These are phyloP conservation scores for Haberlea rhodopensis DNA, from an alignment of 257 asterid genomes.

Conservation along the genomic window DNA sequence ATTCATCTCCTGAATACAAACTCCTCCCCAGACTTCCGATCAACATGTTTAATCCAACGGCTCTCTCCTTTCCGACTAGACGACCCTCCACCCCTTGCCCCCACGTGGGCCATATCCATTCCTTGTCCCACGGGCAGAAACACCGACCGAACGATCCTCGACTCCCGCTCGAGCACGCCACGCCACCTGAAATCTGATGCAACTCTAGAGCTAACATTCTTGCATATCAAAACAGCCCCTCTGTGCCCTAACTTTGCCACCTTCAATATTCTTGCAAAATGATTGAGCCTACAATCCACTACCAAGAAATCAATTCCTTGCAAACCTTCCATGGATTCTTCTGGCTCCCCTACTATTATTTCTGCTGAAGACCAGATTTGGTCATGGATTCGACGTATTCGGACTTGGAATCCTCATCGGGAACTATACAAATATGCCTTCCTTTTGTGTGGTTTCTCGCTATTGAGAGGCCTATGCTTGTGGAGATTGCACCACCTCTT, in stretches of 20 bases:
- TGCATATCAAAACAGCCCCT: constrained; percentile 81
- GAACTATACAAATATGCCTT: constrained; percentile 66
- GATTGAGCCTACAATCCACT: constrained; percentile 51
- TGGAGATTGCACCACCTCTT: constrained; percentile 54
- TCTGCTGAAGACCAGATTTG: constrained; percentile 44
- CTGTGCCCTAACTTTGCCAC: constrained; percentile 64
- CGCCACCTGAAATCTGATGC: constrained; percentile 64
- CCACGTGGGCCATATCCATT: constrained; percentile 68
- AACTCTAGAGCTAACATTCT: constrained; percentile 54
- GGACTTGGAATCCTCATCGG: constrained; percentile 45
- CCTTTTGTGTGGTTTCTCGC: constrained; percentile 69
- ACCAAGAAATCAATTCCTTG: constrained; percentile 66
- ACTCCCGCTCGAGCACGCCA: constrained; percentile 40
- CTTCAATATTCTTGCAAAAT: constrained; percentile 41
- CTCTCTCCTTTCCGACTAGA: constrained; percentile 30
- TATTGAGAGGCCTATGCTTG: constrained; percentile 71
- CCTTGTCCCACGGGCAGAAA: constrained; percentile 88
- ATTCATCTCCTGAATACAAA: constrained; percentile 46
- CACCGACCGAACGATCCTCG: constrained; percentile 69
- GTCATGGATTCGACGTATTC: constrained; percentile 48
- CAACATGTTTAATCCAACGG: constrained; percentile 61
- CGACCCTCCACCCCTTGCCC: constrained; percentile 40
- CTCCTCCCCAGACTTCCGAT: constrained; percentile 63
- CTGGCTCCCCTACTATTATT: constrained; percentile 39
- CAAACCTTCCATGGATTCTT: constrained; percentile 43